Evolutionary conservation across 2,329 filamentous ascomycete species (phyloP).

Genomic region (Colletotrichum caudatum): DNA sequence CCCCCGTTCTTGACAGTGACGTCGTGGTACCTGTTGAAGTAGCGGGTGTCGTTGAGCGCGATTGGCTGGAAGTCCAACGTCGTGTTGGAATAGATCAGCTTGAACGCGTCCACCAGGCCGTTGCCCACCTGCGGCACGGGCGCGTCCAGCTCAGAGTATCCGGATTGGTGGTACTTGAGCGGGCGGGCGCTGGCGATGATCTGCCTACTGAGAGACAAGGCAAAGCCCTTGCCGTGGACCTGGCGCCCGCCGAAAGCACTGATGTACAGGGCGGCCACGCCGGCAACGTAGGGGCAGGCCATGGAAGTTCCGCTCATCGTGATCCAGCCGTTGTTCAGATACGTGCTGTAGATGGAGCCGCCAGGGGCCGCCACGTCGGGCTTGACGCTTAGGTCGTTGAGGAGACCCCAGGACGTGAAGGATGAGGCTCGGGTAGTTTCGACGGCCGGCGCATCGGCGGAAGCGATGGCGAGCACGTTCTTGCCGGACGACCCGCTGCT

Average conservation of each 20-base stretch:
- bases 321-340: conserved; percentile 52
- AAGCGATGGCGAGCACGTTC: conserved; percentile 59
- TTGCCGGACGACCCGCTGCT: conserved; percentile 56
- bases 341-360: conserved; percentile 57
- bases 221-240: conserved; percentile 49
- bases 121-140: conserved; percentile 56
- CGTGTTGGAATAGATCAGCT: conserved; percentile 54
- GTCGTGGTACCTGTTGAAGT: conserved; percentile 49
- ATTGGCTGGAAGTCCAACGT: conserved; percentile 54
- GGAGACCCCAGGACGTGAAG: conserved; percentile 59
- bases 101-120: conserved; percentile 57
- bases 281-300: conserved; percentile 61
- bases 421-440: conserved; percentile 33
- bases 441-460: conserved; percentile 47
- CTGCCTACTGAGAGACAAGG: conserved; percentile 45
- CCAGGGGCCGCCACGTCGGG: conserved; percentile 59
- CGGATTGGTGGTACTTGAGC: conserved; percentile 46
- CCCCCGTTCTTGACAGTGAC: conserved; percentile 54
- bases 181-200: conserved; percentile 51
- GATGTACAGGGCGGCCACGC: conserved; percentile 54
- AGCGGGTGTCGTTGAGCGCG: conserved; percentile 59
- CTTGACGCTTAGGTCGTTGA: conserved; percentile 57
- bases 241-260: conserved; percentile 49
- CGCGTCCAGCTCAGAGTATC: conserved; percentile 43
- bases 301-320: conserved; percentile 63